phyloP scores from a whole-genome alignment of 140 eudicot genomes.

The Senecio squalidus region DNA sequence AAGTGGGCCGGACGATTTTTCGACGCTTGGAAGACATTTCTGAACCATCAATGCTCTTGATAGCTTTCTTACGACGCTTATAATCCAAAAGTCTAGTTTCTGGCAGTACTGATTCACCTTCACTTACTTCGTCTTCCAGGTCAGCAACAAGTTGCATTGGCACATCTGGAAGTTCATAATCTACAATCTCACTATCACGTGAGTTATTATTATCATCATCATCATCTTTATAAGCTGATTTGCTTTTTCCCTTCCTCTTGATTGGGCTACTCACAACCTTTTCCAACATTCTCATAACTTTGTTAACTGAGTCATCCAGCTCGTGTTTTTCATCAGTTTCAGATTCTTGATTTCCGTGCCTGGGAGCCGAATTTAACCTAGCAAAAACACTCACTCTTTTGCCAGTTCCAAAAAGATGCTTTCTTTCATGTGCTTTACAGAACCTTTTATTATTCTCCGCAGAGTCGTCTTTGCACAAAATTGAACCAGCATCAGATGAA shows the following conservation, averaged over 20 bases:
- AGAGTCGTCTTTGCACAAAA: constrained; percentile 8
- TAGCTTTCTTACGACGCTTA: constrained; percentile 50
- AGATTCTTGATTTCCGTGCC: constrained; percentile 22
- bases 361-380: constrained; percentile 30
- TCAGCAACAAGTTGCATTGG: constrained; percentile 17
- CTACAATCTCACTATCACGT: background rate
- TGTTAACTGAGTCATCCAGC: constrained; percentile 37
- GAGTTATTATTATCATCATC: background rate
- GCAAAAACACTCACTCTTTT: constrained; percentile 53
- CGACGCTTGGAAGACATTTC: constrained; percentile 34
- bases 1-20: constrained; percentile 53
- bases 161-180: constrained; percentile 13
- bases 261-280: constrained; percentile 17
- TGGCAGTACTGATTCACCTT: constrained; percentile 12
- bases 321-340: constrained; percentile 17
- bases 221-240: constrained; percentile 1
- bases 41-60: constrained; percentile 17
- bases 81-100: constrained; percentile 53
- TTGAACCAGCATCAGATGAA: constrained; percentile 20
- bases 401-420: constrained; percentile 1
- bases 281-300: constrained; percentile 41
- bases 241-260: constrained; percentile 22
- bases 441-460: background rate
- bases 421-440: constrained; percentile 4
- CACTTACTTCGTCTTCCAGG: constrained; percentile 16